These are phyloP conservation scores for Penicillium hordei DNA, from an alignment of 2,329 filamentous ascomycete species.

Conservation along the genomic window DNA sequence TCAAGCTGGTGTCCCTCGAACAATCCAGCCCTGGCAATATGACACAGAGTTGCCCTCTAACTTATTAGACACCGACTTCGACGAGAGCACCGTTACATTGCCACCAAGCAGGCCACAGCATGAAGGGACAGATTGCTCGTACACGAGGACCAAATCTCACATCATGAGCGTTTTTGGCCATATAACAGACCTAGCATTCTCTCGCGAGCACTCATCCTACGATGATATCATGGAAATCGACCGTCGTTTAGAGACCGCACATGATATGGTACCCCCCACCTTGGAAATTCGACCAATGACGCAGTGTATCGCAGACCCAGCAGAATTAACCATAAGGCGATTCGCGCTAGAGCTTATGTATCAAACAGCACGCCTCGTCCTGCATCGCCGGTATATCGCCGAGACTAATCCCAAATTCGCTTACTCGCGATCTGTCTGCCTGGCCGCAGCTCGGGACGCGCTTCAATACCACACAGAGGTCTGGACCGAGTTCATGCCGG, in stretches of 20 bases:
- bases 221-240: constrained; percentile 40
- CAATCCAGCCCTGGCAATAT: constrained; percentile 59
- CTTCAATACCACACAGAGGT: constrained; percentile 53
- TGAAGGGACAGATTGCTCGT: constrained; percentile 52
- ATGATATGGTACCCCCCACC: constrained; percentile 23
- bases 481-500: constrained; percentile 53
- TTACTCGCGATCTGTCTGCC: constrained; percentile 48
- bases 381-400: constrained; percentile 56
- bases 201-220: constrained; percentile 35
- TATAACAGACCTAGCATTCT: constrained; percentile 40
- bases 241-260: constrained; percentile 35
- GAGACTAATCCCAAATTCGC: constrained; percentile 39
- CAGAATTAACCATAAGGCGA: constrained; percentile 53
- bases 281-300: constrained; percentile 29
- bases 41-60: constrained; percentile 62
- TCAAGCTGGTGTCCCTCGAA: constrained; percentile 64
- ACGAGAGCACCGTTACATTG: constrained; percentile 50
- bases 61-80: constrained; percentile 61
- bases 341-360: constrained; percentile 55
- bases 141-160: constrained; percentile 38
- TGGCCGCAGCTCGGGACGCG: constrained; percentile 51
- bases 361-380: constrained; percentile 52
- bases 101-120: constrained; percentile 54
- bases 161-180: constrained; percentile 40
- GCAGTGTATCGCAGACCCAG: constrained; percentile 49